phyloP scores from a whole-genome alignment of 768 basidiomycete species.

The Tricholoma sp. region DNA sequence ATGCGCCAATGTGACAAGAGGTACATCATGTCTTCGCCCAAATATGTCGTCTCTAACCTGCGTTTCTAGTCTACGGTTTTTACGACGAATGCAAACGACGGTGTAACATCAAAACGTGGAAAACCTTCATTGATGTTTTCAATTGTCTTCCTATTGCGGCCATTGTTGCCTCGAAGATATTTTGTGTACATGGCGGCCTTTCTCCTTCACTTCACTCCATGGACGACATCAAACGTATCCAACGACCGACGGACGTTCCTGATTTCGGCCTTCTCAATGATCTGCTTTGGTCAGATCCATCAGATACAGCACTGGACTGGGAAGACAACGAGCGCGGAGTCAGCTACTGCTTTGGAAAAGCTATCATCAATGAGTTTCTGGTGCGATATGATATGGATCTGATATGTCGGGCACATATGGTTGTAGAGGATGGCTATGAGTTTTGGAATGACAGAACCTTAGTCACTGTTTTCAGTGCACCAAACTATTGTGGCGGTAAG shows the following conservation, averaged over 20 bases:
- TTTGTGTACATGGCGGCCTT: conserved; percentile 96
- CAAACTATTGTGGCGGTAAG: conserved; percentile 94
- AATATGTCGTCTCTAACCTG: conserved; percentile 12
- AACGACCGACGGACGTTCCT: conserved; percentile 96
- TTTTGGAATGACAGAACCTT: conserved; percentile 99
- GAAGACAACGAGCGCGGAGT: conserved; percentile 99
- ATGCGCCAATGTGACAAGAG: conserved; percentile 98
- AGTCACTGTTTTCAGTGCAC: conserved; percentile 98
- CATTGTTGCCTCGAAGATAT: conserved; percentile 98
- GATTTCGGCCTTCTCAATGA: conserved; percentile 98
- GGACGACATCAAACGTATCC: conserved; percentile 98
- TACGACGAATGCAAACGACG: conserved; percentile 99
- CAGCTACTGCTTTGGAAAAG: conserved; percentile 98
- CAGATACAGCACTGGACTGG: conserved; percentile 97
- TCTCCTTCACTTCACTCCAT: conserved; percentile 91
- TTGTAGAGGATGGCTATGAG: conserved; percentile 98
- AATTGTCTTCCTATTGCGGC: conserved; percentile 98
- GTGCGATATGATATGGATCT: conserved; percentile 97
- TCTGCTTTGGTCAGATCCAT: conserved; percentile 96
- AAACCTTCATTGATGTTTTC: conserved; percentile 99
- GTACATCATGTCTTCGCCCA: conserved; percentile 31
- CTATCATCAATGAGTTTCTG: conserved; percentile 94
- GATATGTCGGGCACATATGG: conserved; percentile 99
- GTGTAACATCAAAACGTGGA: conserved; percentile 99
- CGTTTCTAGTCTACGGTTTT: conserved; percentile 85